Base-by-base conservation (phyloP, 1,284 basidiomycete genomes). In the Takashimella tepidaria region DNA sequence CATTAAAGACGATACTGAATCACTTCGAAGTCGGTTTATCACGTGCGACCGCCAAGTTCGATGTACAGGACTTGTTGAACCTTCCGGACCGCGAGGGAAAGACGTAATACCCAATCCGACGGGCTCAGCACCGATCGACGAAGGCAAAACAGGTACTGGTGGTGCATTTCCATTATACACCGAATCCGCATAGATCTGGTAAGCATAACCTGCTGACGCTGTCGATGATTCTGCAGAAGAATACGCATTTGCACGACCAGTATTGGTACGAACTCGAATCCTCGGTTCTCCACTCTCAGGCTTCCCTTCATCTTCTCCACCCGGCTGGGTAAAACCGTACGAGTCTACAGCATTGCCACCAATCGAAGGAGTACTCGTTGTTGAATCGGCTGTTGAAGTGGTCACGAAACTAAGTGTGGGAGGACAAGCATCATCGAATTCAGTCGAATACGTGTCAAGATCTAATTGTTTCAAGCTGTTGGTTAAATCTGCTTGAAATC, bases 321-420 rank as follows among this genome's bases (percentile, higher is more conserved):
- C 31, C 10, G 31, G 31, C 31, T 37, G 31, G 16, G 10, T 37
- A 16, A 37, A 37, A 16, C 31, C 31, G 16, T 37, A 37, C 31
- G 31, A 37, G 16, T 37, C 31, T 8, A 37, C 31, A 16, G 31
- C 10, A 16, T 37, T 37, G 31, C 31, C 31, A 8, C 61, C 61
- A 24, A 67, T 68, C 6, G 66, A 64, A 3, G 70, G 68, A 5
- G 70, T 69, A 26, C 65, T 58, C 3, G 68, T 63, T 4, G 66
- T 70, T 26, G 72, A 74, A 23, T 72, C 69, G 49, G 53, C 55
- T 0, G 73, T 73, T 13, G 73, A 74, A 13, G 69, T 64, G 2
- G 73, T 75, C 21, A 69, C 65, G 51, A 73, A 71, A 53, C 73
- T 75, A 47, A 75, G 54, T 4, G 70, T 69, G 0, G 73, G 71